These are phyloP conservation scores for Lasiodiplodia gonubiensis DNA, from an alignment of 2,329 filamentous ascomycete genomes.

Conservation along the genomic window DNA sequence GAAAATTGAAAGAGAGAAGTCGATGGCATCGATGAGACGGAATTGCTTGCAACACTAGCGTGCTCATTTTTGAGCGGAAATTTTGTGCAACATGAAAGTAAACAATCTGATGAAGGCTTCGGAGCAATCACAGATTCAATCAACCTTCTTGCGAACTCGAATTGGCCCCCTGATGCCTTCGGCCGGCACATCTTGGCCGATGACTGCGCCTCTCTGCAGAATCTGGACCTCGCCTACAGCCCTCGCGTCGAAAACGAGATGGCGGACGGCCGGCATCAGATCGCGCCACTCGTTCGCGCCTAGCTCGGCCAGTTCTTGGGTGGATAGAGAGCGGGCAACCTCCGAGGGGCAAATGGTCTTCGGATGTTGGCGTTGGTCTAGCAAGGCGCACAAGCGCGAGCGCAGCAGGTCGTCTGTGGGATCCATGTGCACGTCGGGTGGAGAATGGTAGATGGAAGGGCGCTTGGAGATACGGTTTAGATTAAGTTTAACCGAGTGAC, in stretches of 20 bases:
- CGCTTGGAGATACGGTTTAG: slow-evolving; percentile 7
- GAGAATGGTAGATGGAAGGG: slow-evolving; percentile 2
- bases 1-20: no score
- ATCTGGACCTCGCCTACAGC: slow-evolving; percentile 53
- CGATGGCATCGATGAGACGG: no score
- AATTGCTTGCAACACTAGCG: no score
- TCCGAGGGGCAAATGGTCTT: slow-evolving; percentile 62
- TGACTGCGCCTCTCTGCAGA: slow-evolving; percentile 54
- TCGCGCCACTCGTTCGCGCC: slow-evolving; percentile 50
- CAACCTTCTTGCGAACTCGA: slow-evolving; percentile 38
- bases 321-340: slow-evolving; percentile 53
- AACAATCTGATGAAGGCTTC: neutral
- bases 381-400: slow-evolving; percentile 38
- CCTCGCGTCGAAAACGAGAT: slow-evolving; percentile 51
- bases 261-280: slow-evolving; percentile 53
- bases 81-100: neutral
- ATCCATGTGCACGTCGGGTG: slow-evolving; percentile 1
- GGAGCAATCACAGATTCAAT: neutral
- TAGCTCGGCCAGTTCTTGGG: slow-evolving; percentile 44
- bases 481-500: slow-evolving; percentile 25
- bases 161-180: slow-evolving; percentile 55
- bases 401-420: slow-evolving; percentile 28
- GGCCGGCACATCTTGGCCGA: slow-evolving; percentile 40
- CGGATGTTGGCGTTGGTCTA: slow-evolving; percentile 45
- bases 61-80: neutral